These are phyloP conservation scores for Coriaria nepalensis DNA, from an alignment of 306 rosid species.

Conservation along the genomic window DNA sequence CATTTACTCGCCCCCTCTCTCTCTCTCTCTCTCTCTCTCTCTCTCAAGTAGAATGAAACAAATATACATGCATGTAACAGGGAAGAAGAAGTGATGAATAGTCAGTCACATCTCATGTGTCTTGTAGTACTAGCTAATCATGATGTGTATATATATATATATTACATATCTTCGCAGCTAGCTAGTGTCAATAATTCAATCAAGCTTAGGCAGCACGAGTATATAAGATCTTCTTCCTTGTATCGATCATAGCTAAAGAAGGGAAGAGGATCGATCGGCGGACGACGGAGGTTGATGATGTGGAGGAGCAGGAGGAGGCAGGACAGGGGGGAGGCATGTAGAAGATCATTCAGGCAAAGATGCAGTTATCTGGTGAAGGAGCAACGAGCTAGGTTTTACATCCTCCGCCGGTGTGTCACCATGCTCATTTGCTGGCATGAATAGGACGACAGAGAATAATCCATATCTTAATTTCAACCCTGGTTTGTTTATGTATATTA, in stretches of 20 bases:
- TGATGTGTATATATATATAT: no score
- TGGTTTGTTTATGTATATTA: neutral
- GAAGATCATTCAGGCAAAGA: constrained; percentile 34
- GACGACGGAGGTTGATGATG: constrained; percentile 9
- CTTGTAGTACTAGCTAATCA: no score
- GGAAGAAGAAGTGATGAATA: no score
- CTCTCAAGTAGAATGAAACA: constrained; percentile 3
- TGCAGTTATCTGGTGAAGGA: constrained; percentile 52
- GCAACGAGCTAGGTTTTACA: constrained; percentile 65
- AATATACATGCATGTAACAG: no score
- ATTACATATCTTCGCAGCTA: no score
- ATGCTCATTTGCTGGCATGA: constrained; percentile 75
- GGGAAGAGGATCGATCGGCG: neutral
- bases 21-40: constrained; percentile 3
- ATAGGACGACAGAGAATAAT: constrained; percentile 22
- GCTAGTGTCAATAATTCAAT: neutral
- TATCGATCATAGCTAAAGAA: neutral
- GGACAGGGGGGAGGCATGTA: constrained; percentile 23
- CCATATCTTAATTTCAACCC: neutral
- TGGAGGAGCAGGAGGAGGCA: constrained; percentile 16
- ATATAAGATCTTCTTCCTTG: neutral
- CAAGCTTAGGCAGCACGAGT: neutral
- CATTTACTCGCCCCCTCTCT: neutral
- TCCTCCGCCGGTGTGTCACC: constrained; percentile 54
- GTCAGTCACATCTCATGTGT: no score